Percentiles rank a stretch among this genome's conserved stretches.
Evolutionary conservation across 2,329 filamentous ascomycete genomes (phyloP).

Genomic region (Aspergillus sp.): DNA sequence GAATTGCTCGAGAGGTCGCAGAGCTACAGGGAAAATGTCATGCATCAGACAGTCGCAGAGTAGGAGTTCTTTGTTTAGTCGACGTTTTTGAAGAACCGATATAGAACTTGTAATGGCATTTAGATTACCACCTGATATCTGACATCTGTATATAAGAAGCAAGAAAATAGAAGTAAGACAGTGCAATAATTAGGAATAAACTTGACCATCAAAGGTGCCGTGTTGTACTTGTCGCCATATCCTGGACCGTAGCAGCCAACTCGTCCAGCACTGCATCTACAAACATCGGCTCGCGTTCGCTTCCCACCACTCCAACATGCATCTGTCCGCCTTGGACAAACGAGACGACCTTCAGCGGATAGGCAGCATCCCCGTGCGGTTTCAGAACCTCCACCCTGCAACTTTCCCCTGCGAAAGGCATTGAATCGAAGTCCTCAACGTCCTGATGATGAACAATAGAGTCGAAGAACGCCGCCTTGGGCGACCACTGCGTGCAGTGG

Average conservation of each 20-base stretch:
- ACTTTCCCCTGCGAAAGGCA: conserved; percentile 22
- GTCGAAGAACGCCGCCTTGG: conserved; percentile 40
- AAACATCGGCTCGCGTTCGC: conserved; percentile 41
- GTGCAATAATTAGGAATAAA: not conserved
- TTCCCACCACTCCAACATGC: conserved; percentile 46
- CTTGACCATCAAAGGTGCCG: not conserved
- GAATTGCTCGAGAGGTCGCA: conserved; percentile 45
- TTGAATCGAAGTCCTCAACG: conserved; percentile 51
- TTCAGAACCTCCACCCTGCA: conserved; percentile 50
- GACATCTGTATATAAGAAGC: too few species aligned
- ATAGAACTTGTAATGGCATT: too few species aligned
- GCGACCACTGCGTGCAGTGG: conserved; percentile 39
- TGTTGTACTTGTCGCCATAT: conserved; percentile 17
- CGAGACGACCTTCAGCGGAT: conserved; percentile 25
- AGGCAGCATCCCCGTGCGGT: conserved; percentile 43
- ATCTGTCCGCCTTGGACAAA: conserved; percentile 51
- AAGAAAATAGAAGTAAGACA: not conserved
- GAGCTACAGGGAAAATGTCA: conserved; percentile 31
- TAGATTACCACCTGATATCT: too few species aligned
- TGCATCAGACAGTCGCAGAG: conserved; percentile 27
- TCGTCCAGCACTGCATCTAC: conserved; percentile 45
- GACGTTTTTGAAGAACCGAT: too few species aligned
- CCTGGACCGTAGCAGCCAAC: conserved; percentile 34
- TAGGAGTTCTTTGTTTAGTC: too few species aligned
- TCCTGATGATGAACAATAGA: conserved; percentile 50